A percentile compares a stretch with the other conserved stretches of the same genome.
These are phyloP conservation scores for Globisporangium spinosum DNA, from an alignment of 352 stramenopile genomes.

Conservation along the genomic window DNA sequence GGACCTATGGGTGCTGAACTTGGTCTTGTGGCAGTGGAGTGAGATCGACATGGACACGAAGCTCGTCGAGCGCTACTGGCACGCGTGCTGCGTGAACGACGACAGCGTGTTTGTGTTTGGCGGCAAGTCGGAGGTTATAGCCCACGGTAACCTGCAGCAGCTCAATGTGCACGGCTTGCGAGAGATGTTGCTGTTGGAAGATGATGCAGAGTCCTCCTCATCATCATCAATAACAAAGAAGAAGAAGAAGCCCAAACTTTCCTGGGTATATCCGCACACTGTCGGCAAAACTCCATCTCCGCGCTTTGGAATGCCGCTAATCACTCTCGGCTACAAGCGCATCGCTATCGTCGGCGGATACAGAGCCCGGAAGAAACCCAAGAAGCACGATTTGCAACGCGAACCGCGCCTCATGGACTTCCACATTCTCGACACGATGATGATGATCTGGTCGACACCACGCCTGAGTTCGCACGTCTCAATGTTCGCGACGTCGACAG, in stretches of 20 bases:
- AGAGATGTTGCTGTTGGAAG: neutral
- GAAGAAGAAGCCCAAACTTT: constrained; percentile 11
- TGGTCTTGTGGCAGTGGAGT: constrained; percentile 48
- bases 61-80: constrained; percentile 43
- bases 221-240: neutral
- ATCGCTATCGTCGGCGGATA: constrained; percentile 36
- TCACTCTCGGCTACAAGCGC: constrained; percentile 37
- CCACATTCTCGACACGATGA: constrained; percentile 44
- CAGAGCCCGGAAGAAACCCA: constrained; percentile 17
- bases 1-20: constrained; percentile 45
- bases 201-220: neutral
- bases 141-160: constrained; percentile 49
- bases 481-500: constrained; percentile 23
- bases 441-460: constrained; percentile 47
- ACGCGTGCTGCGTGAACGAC: constrained; percentile 31
- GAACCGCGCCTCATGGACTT: constrained; percentile 32
- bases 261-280: constrained; percentile 39
- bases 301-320: constrained; percentile 47
- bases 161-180: constrained; percentile 13
- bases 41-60: constrained; percentile 27
- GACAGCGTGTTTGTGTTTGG: constrained; percentile 55
- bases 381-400: constrained; percentile 5
- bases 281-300: constrained; percentile 46
- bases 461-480: constrained; percentile 38
- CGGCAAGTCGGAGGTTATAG: constrained; percentile 53